Conservation (phyloP, 163 green algal genomes). For the Scenedesmus sp. region DNA sequence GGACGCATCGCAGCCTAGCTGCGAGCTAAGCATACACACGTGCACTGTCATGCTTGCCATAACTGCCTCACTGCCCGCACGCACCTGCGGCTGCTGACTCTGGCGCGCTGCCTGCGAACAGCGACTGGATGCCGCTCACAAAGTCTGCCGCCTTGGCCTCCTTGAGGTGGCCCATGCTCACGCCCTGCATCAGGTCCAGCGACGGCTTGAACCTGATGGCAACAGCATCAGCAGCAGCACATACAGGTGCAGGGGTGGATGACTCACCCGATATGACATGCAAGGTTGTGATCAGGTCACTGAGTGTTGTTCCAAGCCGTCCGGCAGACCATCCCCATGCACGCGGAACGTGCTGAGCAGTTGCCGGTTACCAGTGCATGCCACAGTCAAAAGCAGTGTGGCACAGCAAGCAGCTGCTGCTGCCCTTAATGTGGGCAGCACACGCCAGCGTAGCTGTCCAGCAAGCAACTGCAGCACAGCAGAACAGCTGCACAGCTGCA, state of each 20-base stretch:
- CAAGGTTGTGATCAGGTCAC: too few species aligned
- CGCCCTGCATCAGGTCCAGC: constrained; percentile 72
- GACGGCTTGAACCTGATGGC: constrained; percentile 75
- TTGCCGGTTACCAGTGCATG: too few species aligned
- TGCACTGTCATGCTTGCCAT: too few species aligned
- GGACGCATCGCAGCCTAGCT: too few species aligned
- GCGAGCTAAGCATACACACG: too few species aligned
- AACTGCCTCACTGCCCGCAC: background rate
- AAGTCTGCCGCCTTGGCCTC: constrained; percentile 60
- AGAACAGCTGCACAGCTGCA: background rate
- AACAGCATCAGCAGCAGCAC: background rate
- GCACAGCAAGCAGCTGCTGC: background rate
- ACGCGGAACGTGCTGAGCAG: too few species aligned
- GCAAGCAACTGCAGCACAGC: background rate
- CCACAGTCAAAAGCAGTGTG: too few species aligned
- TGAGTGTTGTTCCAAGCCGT: background rate
- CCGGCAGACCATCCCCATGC: too few species aligned
- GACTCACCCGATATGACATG: background rate
- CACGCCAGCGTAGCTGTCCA: background rate
- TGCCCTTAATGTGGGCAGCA: background rate
- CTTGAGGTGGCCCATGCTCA: constrained; percentile 86
- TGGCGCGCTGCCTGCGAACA: constrained; percentile 58
- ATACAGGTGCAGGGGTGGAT: too few species aligned
- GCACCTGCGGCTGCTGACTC: constrained; percentile 37
- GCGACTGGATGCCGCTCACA: constrained; percentile 45